A percentile compares a stretch with the other conserved stretches of the same genome.
Conservation (phyloP, 2,329 filamentous ascomycete genomes). For the Hypoxylon sp. region DNA sequence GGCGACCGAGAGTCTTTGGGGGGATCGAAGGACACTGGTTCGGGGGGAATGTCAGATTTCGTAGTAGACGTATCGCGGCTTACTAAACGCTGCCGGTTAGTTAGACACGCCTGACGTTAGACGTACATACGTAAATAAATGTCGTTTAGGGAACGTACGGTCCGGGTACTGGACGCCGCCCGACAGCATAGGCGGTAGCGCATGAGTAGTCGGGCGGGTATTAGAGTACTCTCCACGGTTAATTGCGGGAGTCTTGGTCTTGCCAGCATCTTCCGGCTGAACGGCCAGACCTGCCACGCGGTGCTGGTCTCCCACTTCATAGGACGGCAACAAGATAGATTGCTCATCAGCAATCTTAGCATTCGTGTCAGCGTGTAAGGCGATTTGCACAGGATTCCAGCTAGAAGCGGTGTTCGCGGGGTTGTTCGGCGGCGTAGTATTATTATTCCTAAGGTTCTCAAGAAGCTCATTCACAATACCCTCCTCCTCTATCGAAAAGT, state of each 20-base stretch:
- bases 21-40: conserved; percentile 31
- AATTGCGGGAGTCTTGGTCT: conserved; percentile 20
- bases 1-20: conserved; percentile 66
- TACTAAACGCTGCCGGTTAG: conserved; percentile 75
- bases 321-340: conserved; percentile 2
- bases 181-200: conserved; percentile 26
- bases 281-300: conserved; percentile 15
- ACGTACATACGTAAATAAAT: neutral
- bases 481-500: conserved; percentile 54
- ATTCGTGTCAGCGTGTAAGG: conserved; percentile 6
- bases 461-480: conserved; percentile 52
- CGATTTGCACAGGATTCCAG: neutral
- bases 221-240: neutral
- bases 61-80: conserved; percentile 60
- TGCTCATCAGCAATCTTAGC: conserved; percentile 3
- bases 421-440: conserved; percentile 1
- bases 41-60: conserved; percentile 38
- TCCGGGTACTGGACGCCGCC: conserved; percentile 64
- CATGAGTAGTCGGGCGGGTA: neutral
- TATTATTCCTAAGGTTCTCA: conserved; percentile 35
- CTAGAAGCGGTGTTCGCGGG: conserved; percentile 2
- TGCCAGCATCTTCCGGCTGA: conserved; percentile 1
- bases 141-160: conserved; percentile 60
- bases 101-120: conserved; percentile 64
- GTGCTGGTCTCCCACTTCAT: conserved; percentile 1